Evolutionary conservation across 106 monocot genomes (phyloP), one percentile per base, ranked within the genome.

Genomic region (Chionographis japonica): DNA sequence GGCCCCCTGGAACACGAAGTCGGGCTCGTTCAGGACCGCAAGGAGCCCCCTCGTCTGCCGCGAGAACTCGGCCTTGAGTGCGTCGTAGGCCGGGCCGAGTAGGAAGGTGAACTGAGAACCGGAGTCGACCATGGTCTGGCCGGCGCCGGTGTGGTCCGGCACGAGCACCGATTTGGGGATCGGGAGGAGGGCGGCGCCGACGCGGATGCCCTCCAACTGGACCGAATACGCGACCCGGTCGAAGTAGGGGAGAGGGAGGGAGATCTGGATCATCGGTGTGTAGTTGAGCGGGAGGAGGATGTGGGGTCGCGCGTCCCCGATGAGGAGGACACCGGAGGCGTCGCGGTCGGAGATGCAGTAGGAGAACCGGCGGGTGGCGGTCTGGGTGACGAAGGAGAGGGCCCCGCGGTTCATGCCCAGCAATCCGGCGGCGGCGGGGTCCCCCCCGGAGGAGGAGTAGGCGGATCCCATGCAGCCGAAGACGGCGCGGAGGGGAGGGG

Each of bases 61-160:
- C 12, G 76, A 43, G 51, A 90, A 90, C 72, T 94, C 94, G 50
- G 49, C 51, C 62, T 84, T 85, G 10, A 94, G 67, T 0, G 61
- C 81, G 19, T 62, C 15, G 79, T 94, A 94, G 10, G 82, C 90
- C 11, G 82, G 85, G 17, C 94, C 90, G 43, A 94, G 81, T 27
- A 94, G 83, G 63, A 94, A 94, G 15, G 88, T 90, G 81, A 88
- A 94, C 77, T 91, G 94, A 6, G 88, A 85, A 7, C 94, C 94
- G 12, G 94, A 94, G 68, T 94, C 94, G 13, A 94, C 85, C 88
- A 94, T 90, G 68, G 94, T 94, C 70, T 94, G 94, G 0, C 94
- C 94, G 3, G 90, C 94, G 9, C 94, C 94, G 18, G 94, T 94
- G 85, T 94, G 94, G 73, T 94, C 94, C 18, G 94, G 94, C 9